Conservation (phyloP, 1,284 basidiomycete genomes). For the Ustilago xerochloae region DNA sequence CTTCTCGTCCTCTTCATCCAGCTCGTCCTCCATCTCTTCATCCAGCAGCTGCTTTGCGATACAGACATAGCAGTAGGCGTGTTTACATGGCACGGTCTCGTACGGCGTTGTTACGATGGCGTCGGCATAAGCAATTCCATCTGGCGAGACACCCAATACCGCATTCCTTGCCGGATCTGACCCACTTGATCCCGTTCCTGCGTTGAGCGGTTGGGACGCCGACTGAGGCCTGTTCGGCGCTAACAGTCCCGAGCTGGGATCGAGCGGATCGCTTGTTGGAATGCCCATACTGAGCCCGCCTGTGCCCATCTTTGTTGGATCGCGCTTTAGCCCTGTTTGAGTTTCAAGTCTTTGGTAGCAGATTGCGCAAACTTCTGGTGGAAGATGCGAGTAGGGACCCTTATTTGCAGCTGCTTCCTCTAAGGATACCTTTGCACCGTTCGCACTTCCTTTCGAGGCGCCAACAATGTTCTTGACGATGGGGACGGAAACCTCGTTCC, state of each 20-base stretch:
- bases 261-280: conserved; percentile 57
- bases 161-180: conserved; percentile 15
- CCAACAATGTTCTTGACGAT: conserved; percentile 21
- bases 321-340: conserved; percentile 42
- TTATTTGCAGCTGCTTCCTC: neutral
- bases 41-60: conserved; percentile 58
- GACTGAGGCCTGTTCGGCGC: conserved; percentile 33
- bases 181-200: conserved; percentile 1
- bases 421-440: neutral
- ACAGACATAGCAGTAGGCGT: conserved; percentile 66
- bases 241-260: conserved; percentile 50
- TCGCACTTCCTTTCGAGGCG: neutral
- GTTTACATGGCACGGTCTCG: conserved; percentile 58
- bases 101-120: conserved; percentile 60
- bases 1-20: conserved; percentile 45
- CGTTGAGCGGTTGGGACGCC: conserved; percentile 35
- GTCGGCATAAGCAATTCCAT: conserved; percentile 60
- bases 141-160: conserved; percentile 42
- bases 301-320: conserved; percentile 38
- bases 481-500: conserved; percentile 31
- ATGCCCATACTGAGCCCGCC: conserved; percentile 53
- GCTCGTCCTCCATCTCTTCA: conserved; percentile 63
- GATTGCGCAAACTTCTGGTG: conserved; percentile 58
- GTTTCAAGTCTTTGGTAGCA: conserved; percentile 60
- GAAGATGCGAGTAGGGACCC: conserved; percentile 59